Base-by-base conservation (phyloP, 2,329 filamentous ascomycete genomes). In the Macrophomina phaseolina region DNA sequence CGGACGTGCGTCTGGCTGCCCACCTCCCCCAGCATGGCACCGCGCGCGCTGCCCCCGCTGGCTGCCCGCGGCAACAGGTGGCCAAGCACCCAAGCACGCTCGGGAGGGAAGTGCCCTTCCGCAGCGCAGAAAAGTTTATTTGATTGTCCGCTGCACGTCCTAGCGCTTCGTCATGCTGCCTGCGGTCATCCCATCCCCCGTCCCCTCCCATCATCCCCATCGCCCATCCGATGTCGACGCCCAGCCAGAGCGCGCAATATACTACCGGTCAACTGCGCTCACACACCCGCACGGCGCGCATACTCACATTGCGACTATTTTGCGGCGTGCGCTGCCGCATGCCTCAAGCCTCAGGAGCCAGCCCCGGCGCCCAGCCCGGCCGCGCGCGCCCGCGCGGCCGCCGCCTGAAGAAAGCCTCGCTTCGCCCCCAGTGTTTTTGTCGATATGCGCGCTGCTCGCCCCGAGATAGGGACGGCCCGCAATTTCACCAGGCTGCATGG, bases 121-220 rank as follows among this genome's bases (percentile, higher is more conserved):
- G 63, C 63, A 65, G 63, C 62, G 62, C 48, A 64, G 61, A 64
- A 60, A 65, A 65, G 63, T 65, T 65, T 65, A 65, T 56, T 65
- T 65, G 63, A 65, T 56, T 65, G 51, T 48, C 38, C 42, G 38
- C 63, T 55, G 51, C 63, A 65, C 51, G 63, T 23, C 30, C 51
- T 53, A 65, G 51, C 38, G 42, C 63, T 65, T 65, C 63, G 63
- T 65, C 63, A 65, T 65, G 63, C 63, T 56, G 51, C 34, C 63
- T 56, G 49, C 52, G 51, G 48, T 56, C 51, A 36, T 46, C 63
- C 51, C 63, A 56, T 64, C 46, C 52, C 52, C 32, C 42, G 8
- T 45, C 42, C 42, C 12, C 42, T n/a, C 42, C 42, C 42, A 45
- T 14, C 11, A 9, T 14, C 38, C 8, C 38, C 38, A 40, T 40